Evolutionary conservation across 495 filamentous ascomycete species (phyloP), one percentile per base, ranked within the genome.

Genomic region (Aspergillus conjunctus): DNA sequence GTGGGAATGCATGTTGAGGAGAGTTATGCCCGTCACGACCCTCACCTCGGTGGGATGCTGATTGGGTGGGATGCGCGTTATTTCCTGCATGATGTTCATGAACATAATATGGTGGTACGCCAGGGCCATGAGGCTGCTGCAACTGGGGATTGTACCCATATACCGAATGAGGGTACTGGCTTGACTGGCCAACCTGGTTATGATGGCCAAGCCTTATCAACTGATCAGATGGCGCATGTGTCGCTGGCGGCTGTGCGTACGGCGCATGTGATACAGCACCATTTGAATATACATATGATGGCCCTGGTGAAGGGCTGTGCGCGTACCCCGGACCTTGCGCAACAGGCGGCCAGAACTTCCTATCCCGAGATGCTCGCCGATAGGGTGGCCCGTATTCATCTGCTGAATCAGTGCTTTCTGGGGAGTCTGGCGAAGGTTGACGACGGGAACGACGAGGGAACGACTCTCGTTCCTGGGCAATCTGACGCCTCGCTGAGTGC

Each of bases 381-480:
- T 75, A 80, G 34, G 59, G 62, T 53, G 54, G 59, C 2, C 68
- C 66, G 61, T 73, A 80, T n/a, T 83, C 82, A 18, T 85, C 78
- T 22, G 71, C 74, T n/a, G 80, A 81, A 58, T 82, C 82, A 64
- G 71, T 76, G 56, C 80, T 85, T 64, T 77, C 81, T n/a, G 81
- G 75, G 18, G 78, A 77, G 20, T 81, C 78, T 52, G 83, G 79
- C 15, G 77, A 81, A 63, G 68, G 80, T 54, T 71, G 85, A 58
- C 78, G 77, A 59, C 78, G 80, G 51, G 71, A 56, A 54, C 78
- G 74, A 50, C 71, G 70, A 60, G 66, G 60, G 56, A 71, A 75
- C 20, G 69, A 67, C 46, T 71, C 73, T 37, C 72, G 74, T 56
- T 78, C 77, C 45, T 66, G 67, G 32, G 65, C 56, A 68, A 77